Conservation (phyloP, 2,329 filamentous ascomycete genomes). For the Ambrosiella xylebori region DNA sequence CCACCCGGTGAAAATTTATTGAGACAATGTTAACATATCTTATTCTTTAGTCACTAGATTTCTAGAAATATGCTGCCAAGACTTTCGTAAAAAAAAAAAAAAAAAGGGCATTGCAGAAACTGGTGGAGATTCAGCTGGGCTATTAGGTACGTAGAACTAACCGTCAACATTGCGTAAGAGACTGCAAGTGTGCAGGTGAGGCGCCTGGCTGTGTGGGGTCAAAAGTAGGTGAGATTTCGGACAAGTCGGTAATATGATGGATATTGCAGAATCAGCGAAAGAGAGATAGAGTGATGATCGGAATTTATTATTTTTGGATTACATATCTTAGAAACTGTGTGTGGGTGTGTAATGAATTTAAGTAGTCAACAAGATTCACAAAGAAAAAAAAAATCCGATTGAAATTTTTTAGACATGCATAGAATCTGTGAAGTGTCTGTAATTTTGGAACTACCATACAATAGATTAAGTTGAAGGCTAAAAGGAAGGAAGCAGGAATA, state of each 20-base stretch:
- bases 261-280: not conserved
- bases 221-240: not conserved
- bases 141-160: not conserved
- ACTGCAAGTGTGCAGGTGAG: not conserved
- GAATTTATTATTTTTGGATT: no score
- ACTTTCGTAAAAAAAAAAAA: not conserved
- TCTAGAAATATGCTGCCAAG: not conserved
- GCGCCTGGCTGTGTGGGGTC: not conserved
- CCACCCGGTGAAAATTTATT: no score
- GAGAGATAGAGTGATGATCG: no score
- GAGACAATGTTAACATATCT: not conserved
- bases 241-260: not conserved
- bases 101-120: not conserved
- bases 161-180: not conserved
- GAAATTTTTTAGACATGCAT: no score
- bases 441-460: no score
- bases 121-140: not conserved
- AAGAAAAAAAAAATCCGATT: not conserved
- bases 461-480: not conserved
- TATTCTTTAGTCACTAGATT: not conserved
- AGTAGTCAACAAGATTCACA: not conserved
- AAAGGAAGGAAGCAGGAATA: not conserved
- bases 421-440: no score
- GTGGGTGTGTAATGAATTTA: no score
- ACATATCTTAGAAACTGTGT: no score